A percentile compares a stretch with the other conserved stretches of the same genome.
Conservation (phyloP, 352 stramenopile species). For the Phytophthora chlamydospora region DNA sequence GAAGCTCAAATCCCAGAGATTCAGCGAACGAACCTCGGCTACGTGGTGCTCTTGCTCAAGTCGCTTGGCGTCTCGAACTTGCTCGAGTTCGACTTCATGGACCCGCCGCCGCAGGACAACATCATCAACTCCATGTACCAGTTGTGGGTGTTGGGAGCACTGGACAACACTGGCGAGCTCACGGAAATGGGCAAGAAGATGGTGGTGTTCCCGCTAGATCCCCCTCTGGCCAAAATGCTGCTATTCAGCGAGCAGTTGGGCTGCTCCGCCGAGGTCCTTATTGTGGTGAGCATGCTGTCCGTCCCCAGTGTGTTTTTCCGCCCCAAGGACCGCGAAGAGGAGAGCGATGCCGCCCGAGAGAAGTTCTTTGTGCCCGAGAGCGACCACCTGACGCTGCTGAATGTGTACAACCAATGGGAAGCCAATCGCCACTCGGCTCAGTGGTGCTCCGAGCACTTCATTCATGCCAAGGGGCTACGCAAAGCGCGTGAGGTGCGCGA, state of each 20-base stretch:
- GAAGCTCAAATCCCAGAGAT: conserved; percentile 98
- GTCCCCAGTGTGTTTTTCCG: conserved; percentile 98
- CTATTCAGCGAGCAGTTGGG: conserved; percentile 94
- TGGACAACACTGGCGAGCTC: conserved; percentile 97
- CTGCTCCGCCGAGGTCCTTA: conserved; percentile 96
- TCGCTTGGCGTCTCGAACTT: conserved; percentile 96
- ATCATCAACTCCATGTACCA: conserved; percentile 99
- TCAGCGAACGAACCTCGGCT: conserved; percentile 97
- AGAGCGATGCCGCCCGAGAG: conserved; percentile 96
- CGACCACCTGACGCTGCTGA: conserved; percentile 97
- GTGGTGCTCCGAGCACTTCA: conserved; percentile 97
- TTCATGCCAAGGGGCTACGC: conserved; percentile 96
- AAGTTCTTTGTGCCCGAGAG: conserved; percentile 99
- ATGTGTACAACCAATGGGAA: conserved; percentile 96
- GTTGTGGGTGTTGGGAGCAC: conserved; percentile 97
- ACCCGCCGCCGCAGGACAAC: conserved; percentile 96
- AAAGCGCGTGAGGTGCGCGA: conserved; percentile 92
- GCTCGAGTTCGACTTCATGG: conserved; percentile 99
- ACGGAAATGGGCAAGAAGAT: conserved; percentile 97
- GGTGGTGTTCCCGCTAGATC: conserved; percentile 98
- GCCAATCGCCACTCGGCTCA: conserved; percentile 94
- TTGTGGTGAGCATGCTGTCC: conserved; percentile 97
- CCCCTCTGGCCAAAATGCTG: conserved; percentile 95
- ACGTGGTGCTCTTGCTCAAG: conserved; percentile 98
- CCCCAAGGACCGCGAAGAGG: conserved; percentile 96